Percentiles rank a stretch among this genome's conserved stretches.
Evolutionary conservation across 345 rosid species (phyloP).

Genomic region (Populus pruinosa): DNA sequence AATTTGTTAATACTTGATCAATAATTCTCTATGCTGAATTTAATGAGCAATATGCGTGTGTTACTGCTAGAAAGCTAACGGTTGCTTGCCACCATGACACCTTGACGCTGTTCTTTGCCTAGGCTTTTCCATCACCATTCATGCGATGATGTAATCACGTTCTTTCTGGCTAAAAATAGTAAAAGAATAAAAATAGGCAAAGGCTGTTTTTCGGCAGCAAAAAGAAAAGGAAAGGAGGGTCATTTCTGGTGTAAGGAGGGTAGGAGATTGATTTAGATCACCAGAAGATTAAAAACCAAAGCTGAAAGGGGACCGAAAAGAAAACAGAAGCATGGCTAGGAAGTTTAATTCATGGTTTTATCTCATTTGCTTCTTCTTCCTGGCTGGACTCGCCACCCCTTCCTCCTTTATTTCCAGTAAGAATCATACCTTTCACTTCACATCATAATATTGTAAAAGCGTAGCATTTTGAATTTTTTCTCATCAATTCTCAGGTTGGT

Average conservation of each 20-base stretch:
- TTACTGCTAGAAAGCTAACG: not conserved
- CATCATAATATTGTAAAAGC: not conserved
- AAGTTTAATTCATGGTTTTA: constrained; percentile 9
- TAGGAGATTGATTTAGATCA: constrained; percentile 14
- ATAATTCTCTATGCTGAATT: not conserved
- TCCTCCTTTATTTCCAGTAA: constrained; percentile 40
- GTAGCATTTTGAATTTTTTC: not conserved
- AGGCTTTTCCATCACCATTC: not conserved
- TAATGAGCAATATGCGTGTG: not conserved
- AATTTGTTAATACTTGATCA: not conserved
- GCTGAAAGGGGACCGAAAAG: not conserved
- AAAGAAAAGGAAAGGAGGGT: not conserved
- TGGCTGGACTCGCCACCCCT: constrained; percentile 30
- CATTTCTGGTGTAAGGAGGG: not conserved
- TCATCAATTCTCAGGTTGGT: not conserved
- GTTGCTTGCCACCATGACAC: not conserved
- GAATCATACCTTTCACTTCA: not conserved
- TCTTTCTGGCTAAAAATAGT: not conserved
- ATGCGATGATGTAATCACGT: not conserved
- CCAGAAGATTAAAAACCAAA: not conserved
- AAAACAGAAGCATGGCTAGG: constrained; percentile 3
- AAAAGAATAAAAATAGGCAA: not conserved
- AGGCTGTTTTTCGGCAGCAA: not conserved
- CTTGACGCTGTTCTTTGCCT: not conserved
- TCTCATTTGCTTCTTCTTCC: constrained; percentile 30